phyloP scores from a whole-genome alignment of 202 grass and related monocot species.

The Panicum hallii region DNA sequence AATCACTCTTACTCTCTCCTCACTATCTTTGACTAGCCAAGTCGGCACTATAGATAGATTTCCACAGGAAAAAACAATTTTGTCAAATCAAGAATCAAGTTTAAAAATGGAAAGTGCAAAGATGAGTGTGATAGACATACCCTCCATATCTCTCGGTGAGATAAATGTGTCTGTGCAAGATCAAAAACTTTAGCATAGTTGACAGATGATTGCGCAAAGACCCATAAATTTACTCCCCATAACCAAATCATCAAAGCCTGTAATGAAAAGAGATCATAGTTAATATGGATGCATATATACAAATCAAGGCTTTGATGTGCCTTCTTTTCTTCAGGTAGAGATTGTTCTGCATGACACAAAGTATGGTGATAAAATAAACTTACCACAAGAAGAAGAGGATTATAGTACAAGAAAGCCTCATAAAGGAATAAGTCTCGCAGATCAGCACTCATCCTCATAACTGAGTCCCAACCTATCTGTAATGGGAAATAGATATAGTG shows the following conservation, averaged over 20 bases:
- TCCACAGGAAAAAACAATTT: background rate
- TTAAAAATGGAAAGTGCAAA: slow-evolving; percentile 10
- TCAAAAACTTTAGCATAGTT: slow-evolving; percentile 96
- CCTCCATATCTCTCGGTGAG: slow-evolving; percentile 96
- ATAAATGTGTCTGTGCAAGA: slow-evolving; percentile 89
- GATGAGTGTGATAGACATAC: slow-evolving; percentile 50
- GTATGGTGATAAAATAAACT: slow-evolving; percentile 42
- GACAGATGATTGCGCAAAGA: slow-evolving; percentile 86
- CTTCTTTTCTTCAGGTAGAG: slow-evolving; percentile 2
- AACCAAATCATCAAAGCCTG: slow-evolving; percentile 98
- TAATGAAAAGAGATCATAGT: slow-evolving; percentile 41
- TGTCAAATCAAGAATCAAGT: slow-evolving; percentile 8
- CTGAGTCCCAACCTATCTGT: slow-evolving; percentile 98
- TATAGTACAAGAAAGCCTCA: slow-evolving; percentile 96
- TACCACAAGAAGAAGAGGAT: slow-evolving; percentile 96
- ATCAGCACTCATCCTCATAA: slow-evolving; percentile 97
- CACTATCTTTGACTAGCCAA: background rate
- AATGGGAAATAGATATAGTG: slow-evolving; percentile 37
- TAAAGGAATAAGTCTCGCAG: slow-evolving; percentile 95
- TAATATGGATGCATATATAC: slow-evolving; percentile 18
- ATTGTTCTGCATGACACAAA: background rate
- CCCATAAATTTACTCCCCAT: slow-evolving; percentile 97
- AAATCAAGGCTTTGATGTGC: background rate
- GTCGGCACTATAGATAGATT: background rate
- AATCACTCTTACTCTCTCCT: background rate